phyloP scores from a whole-genome alignment of 768 basidiomycete species.

The Phylloporus sp. region DNA sequence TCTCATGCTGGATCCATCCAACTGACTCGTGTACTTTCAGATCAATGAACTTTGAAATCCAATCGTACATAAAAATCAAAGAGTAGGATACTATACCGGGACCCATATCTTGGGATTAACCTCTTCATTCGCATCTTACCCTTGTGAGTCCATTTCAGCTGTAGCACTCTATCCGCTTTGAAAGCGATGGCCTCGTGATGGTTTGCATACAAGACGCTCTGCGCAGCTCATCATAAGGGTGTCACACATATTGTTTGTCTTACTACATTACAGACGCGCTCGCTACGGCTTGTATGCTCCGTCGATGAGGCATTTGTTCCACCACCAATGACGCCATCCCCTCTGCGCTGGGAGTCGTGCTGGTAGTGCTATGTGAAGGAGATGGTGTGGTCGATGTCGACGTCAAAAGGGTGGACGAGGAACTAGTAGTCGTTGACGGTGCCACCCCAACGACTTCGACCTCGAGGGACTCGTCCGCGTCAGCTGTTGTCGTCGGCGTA shows the following conservation, averaged over 20 bases:
- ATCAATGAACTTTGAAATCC: too few species aligned
- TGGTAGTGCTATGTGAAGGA: neutral
- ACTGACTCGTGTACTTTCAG: too few species aligned
- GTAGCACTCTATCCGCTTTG: too few species aligned
- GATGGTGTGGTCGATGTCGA: neutral
- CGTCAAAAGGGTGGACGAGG: neutral
- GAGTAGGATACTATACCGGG: too few species aligned
- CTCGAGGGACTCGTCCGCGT: slow-evolving; percentile 15
- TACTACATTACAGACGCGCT: neutral
- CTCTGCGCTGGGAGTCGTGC: slow-evolving; percentile 9
- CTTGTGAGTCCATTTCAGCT: too few species aligned
- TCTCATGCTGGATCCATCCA: neutral
- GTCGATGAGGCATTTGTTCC: neutral
- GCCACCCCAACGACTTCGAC: slow-evolving; percentile 19
- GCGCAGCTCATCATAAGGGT: too few species aligned
- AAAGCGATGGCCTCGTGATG: too few species aligned
- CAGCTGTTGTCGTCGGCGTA: neutral
- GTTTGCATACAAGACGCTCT: too few species aligned
- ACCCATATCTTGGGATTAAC: too few species aligned
- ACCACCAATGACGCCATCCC: slow-evolving; percentile 22
- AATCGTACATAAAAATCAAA: too few species aligned
- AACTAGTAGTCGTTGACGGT: slow-evolving; percentile 1
- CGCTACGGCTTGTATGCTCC: neutral
- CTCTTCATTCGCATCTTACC: too few species aligned
- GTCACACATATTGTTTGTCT: neutral